phyloP scores from a whole-genome alignment of 441 rosid species.

The Populus hybrid region DNA sequence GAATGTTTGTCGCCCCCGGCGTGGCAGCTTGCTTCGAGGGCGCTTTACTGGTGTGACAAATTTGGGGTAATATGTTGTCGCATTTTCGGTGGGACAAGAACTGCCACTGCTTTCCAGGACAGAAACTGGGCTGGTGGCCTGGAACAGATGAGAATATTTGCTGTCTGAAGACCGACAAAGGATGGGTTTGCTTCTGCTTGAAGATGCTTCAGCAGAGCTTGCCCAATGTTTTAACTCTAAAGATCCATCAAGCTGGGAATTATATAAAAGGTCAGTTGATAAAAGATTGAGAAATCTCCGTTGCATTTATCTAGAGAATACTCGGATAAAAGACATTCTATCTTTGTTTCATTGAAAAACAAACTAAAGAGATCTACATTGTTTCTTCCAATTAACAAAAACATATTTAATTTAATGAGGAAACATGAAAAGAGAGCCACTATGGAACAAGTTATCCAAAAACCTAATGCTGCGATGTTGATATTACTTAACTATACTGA shows the following conservation, averaged over 20 bases:
- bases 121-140: constrained; percentile 68
- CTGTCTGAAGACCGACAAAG: constrained; percentile 28
- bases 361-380: not conserved
- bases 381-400: not conserved
- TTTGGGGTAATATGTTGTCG: constrained; percentile 21
- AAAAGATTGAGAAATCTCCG: not conserved
- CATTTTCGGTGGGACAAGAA: constrained; percentile 58
- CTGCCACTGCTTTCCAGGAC: constrained; percentile 63
- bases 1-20: constrained; percentile 30
- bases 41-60: constrained; percentile 61
- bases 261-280: constrained; percentile 9
- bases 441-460: not conserved
- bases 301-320: not conserved
- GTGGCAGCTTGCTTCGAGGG: constrained; percentile 70
- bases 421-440: not conserved
- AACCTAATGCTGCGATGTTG: not conserved
- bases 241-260: constrained; percentile 33
- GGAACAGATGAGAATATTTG: constrained; percentile 42
- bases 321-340: not conserved
- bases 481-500: not conserved
- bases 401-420: not conserved
- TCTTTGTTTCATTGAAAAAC: not conserved
- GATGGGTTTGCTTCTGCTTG: constrained; percentile 26
- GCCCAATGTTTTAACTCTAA: constrained; percentile 38
- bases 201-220: constrained; percentile 36